Evolutionary conservation across 2,329 filamentous ascomycete species (phyloP).

Genomic region (Colletotrichum lindemuthianum): DNA sequence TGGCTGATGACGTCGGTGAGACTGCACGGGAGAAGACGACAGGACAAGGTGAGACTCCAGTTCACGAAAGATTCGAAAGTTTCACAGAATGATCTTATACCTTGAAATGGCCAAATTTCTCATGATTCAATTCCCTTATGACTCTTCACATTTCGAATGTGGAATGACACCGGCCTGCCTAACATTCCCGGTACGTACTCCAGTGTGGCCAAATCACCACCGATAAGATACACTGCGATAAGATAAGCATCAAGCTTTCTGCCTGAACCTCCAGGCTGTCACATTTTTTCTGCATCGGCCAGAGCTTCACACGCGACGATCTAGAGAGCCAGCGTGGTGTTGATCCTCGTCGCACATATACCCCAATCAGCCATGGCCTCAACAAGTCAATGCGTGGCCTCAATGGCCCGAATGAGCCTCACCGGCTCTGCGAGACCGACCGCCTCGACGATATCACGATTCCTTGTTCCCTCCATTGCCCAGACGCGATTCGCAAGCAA

Average conservation of each 20-base stretch:
- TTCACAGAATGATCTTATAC: too few species aligned
- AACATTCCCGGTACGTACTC: slow-evolving; percentile 13
- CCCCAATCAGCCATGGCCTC: slow-evolving; percentile 56
- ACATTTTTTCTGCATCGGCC: slow-evolving; percentile 32
- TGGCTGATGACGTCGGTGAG: not conserved
- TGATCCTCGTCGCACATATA: slow-evolving; percentile 38
- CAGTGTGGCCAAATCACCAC: not conserved
- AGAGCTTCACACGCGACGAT: slow-evolving; percentile 27
- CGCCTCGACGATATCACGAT: slow-evolving; percentile 56
- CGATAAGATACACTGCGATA: slow-evolving; percentile 23
- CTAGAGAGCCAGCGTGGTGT: slow-evolving; percentile 8
- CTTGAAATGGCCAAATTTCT: too few species aligned
- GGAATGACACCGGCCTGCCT: not conserved
- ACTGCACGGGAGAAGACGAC: not conserved
- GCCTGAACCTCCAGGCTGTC: slow-evolving; percentile 21
- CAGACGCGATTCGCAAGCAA: slow-evolving; percentile 57
- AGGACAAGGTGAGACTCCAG: too few species aligned
- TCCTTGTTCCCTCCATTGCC: slow-evolving; percentile 57
- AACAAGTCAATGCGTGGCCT: slow-evolving; percentile 63
- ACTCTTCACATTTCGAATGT: slow-evolving; percentile 11
- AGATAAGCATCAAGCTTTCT: not conserved
- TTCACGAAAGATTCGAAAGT: too few species aligned
- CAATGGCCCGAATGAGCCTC: slow-evolving; percentile 62
- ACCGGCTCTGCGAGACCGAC: slow-evolving; percentile 54
- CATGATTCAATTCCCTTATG: not conserved